Evolutionary conservation across 495 filamentous ascomycete genomes (phyloP).

Genomic region (Talaromyces proteolyticus): DNA sequence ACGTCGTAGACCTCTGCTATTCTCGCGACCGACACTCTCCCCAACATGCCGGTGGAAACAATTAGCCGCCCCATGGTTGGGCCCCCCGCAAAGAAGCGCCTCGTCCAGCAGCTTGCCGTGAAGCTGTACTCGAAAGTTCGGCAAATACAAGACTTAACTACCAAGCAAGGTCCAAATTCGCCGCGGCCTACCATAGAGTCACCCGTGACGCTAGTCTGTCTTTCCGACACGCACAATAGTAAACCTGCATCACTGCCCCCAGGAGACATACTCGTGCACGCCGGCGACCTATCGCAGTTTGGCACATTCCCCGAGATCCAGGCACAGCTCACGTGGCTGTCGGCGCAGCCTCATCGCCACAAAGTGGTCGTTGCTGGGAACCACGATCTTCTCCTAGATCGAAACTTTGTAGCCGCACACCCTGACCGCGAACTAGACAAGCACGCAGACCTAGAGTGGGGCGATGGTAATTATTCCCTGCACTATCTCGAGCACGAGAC

Average conservation of each 20-base stretch:
- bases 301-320: slow-evolving; percentile 54
- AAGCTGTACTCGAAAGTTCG: background rate
- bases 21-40: background rate
- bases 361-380: slow-evolving; percentile 68
- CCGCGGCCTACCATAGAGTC: background rate
- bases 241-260: slow-evolving; percentile 7
- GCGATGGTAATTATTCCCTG: slow-evolving; percentile 2
- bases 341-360: slow-evolving; percentile 49
- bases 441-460: slow-evolving; percentile 27
- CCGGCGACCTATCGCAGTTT: slow-evolving; percentile 42
- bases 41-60: background rate
- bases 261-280: slow-evolving; percentile 20
- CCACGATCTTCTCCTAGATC: slow-evolving; percentile 61
- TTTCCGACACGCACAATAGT: slow-evolving; percentile 20
- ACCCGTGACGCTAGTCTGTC: slow-evolving; percentile 5
- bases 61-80: slow-evolving; percentile 1
- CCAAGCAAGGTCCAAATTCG: background rate
- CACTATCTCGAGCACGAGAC: slow-evolving; percentile 32
- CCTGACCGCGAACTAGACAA: slow-evolving; percentile 10
- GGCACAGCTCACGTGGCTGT: slow-evolving; percentile 59
- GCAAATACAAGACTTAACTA: background rate
- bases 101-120: background rate
- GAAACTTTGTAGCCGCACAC: slow-evolving; percentile 6
- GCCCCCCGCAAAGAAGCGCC: background rate
- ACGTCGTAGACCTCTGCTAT: too few species aligned